Evolutionary conservation across 164 flowering plant genomes (phyloP).

Genomic region (Brasenia schreberi): DNA sequence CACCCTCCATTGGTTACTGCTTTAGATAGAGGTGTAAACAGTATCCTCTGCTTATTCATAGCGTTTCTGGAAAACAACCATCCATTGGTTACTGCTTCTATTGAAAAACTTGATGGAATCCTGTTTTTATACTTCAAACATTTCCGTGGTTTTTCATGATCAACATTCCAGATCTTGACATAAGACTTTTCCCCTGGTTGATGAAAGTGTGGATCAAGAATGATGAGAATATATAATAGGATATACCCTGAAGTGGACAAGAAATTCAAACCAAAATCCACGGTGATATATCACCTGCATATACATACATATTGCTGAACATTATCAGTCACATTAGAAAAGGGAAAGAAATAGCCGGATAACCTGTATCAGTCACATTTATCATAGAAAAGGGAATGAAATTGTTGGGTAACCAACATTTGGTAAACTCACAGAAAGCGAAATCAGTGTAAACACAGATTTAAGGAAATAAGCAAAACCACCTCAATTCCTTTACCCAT

Average conservation of each 20-base stretch:
- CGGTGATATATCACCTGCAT: slow-evolving; percentile 62
- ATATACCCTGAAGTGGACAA: slow-evolving; percentile 88
- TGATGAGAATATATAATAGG: slow-evolving; percentile 76
- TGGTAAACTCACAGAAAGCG: too few relatives aligned
- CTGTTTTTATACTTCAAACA: slow-evolving; percentile 1
- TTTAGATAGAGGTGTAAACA: slow-evolving; percentile 61
- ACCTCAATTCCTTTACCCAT: too few relatives aligned
- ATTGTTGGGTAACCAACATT: too few relatives aligned
- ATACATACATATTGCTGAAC: not conserved
- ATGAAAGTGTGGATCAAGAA: slow-evolving; percentile 43
- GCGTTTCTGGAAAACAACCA: slow-evolving; percentile 22
- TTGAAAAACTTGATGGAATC: not conserved
- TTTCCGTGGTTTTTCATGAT: slow-evolving; percentile 11
- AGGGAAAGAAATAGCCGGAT: too few relatives aligned
- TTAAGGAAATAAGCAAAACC: too few relatives aligned
- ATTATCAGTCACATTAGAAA: not conserved
- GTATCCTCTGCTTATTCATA: slow-evolving; percentile 37
- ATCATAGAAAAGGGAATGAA: too few relatives aligned
- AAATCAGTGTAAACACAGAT: too few relatives aligned
- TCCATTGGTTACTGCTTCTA: not conserved
- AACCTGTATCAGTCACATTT: not conserved
- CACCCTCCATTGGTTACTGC: slow-evolving; percentile 64
- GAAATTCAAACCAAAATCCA: slow-evolving; percentile 88
- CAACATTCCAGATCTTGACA: slow-evolving; percentile 28
- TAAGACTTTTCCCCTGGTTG: slow-evolving; percentile 35